Evolutionary conservation across 2,329 filamentous ascomycete species (phyloP), one percentile per base, ranked within the genome.

Genomic region (Beauveria sp.): DNA sequence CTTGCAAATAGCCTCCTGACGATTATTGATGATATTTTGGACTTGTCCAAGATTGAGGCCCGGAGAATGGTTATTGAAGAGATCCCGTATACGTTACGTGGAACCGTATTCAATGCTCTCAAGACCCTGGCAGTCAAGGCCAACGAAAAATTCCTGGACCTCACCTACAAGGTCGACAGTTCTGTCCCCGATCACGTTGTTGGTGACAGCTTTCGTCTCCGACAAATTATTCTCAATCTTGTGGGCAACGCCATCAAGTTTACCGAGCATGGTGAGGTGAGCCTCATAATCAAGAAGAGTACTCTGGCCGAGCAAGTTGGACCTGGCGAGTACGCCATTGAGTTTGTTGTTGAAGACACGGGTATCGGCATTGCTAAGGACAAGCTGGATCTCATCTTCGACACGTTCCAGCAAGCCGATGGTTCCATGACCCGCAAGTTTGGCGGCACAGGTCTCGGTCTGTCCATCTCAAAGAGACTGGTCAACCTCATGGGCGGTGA

Each of bases 191-290:
- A 98, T 73, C 93, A 96, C 73, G 92, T 98, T 46, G 88, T 97
- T 65, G 95, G 95, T 64, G 95, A 99, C 73, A 96, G 93, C 1
- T 98, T 97, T 88, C 89, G 95, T 75, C 79, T 98, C 62, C 87
- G 93, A 65, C 95, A 99, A 76, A 96, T 99, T 69, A 97, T 98
- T 65, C 83, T 98, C 62, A 99, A 99, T 76, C 80, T 99, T 62
- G 93, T 98, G 60, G 95, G 95, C 71, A 99, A 99, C 70, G 93
- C 95, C 61, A 97, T 99, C 81, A 99, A 99, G 73, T 99, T 99
- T 74, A 98, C 95, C 3, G 93, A 98, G 75, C 89, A 96, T 69
- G 95, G 95, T 64, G 92, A 96, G 74, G 95, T 99, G 69, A 96
- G 93, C 74, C 85, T 98, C 59, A 92, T 89, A n/a, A 97, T 98